Evolutionary conservation across 192 early-diverging fungal genomes (phyloP), one percentile per base, ranked within the genome.

Genomic region (Umbelopsis sp.): DNA sequence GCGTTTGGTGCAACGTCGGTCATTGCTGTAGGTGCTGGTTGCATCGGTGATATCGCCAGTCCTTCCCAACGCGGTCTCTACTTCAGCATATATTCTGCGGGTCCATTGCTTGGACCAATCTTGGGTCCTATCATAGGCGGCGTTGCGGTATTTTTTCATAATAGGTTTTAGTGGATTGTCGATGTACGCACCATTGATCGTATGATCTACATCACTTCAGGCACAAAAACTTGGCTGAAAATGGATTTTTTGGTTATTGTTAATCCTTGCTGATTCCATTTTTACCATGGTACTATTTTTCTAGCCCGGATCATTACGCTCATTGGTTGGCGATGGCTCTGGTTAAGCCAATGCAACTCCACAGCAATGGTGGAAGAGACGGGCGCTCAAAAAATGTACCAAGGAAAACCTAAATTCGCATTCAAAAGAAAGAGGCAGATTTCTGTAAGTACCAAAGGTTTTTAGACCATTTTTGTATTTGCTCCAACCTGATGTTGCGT

Each of bases 241-340:
- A 33, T 66, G 65, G 65, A 48, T 48, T 21, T 47, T 48, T n/a
- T 66, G 55, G 55, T 12, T 61, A 15, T 20, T 67, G 4, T 6
- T 27, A 3, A 67, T 33, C 15, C 10, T 67, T 12, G 64, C 46
- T 46, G 50, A 35, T 21, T 16, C n/a, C 21, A 23, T 67, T 23
- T 67, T 67, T 49, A 4, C 72, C 25, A n/a, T 74, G 22, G 71
- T 81, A 11, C 41, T 79, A 1, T 78, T 82, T 66, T 64, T 83
- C 61, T 52, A 82, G 12, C 84, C 84, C 1, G 84, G 82, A 46
- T 82, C 84, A 1, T 67, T 81, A 37, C 74, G 84, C 21, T 64
- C 74, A 2, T 64, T 77, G 11, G 82, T 85, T 10, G 81, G 80
- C 11, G 71, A 79, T 21, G 78, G 78, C 18, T 72, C 70, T n/a